Percentiles rank a stretch among this genome's conserved stretches.
Conservation (phyloP, 2,329 filamentous ascomycete genomes). For the Colletotrichum chrysophilum region DNA sequence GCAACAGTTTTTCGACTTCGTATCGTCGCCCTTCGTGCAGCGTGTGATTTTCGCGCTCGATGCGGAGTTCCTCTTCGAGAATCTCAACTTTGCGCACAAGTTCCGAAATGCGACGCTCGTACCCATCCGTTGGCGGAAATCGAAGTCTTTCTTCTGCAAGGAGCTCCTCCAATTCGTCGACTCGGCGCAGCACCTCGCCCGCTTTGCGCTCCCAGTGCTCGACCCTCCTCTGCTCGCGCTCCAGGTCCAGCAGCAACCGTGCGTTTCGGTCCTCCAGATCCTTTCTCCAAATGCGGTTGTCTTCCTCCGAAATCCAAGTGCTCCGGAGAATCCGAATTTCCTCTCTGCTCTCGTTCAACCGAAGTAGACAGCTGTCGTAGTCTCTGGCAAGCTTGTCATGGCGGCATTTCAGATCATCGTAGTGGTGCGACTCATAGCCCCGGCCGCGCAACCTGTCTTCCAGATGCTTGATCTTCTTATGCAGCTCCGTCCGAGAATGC, state of each 20-base stretch:
- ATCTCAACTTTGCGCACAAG: conserved; percentile 13
- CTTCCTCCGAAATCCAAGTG: conserved; percentile 5
- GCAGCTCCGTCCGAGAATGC: conserved; percentile 6
- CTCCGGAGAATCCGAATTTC: conserved; percentile 1
- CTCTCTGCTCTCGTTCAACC: background rate
- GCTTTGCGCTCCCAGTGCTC: conserved; percentile 96
- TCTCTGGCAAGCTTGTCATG: conserved; percentile 10
- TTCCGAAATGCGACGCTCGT: conserved; percentile 9
- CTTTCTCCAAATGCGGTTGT: conserved; percentile 8
- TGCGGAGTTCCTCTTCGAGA: conserved; percentile 12
- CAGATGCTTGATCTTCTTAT: conserved; percentile 1
- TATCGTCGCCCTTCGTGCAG: background rate
- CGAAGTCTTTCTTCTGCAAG: conserved; percentile 7
- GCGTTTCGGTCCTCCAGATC: conserved; percentile 10
- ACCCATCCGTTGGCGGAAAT: background rate
- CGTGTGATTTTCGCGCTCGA: conserved; percentile 1
- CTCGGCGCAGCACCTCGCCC: background rate
- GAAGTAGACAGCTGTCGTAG: background rate
- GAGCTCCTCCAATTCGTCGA: conserved; percentile 8
- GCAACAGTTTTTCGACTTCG: conserved; percentile 9
- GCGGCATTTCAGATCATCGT: conserved; percentile 3
- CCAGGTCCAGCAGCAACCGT: conserved; percentile 70
- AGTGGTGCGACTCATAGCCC: background rate
- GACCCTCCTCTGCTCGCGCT: conserved; percentile 90
- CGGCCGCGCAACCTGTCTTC: background rate